A percentile compares a stretch with the other conserved stretches of the same genome.
Conservation (phyloP, 805 yeast species). For the Cyberlindnera amylophila region DNA sequence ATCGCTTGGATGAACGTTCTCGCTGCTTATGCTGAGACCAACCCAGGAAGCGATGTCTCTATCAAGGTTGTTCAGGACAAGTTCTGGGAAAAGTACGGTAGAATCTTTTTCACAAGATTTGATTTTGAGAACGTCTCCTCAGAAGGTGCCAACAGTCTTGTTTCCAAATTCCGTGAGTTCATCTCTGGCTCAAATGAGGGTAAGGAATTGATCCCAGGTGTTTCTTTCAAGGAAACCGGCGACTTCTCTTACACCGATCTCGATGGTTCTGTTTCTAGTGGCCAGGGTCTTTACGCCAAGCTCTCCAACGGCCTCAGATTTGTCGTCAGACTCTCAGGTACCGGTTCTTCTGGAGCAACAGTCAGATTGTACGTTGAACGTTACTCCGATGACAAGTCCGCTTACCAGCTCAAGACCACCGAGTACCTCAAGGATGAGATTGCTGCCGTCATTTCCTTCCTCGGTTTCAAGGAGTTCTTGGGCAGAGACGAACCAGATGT, state of each 20-base stretch:
- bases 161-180: slow-evolving; percentile 45
- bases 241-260: slow-evolving; percentile 91
- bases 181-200: slow-evolving; percentile 44
- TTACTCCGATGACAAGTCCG: slow-evolving; percentile 58
- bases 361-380: slow-evolving; percentile 88
- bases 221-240: slow-evolving; percentile 68
- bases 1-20: slow-evolving; percentile 95
- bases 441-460: slow-evolving; percentile 56
- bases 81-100: slow-evolving; percentile 90
- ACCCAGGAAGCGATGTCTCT: slow-evolving; percentile 56
- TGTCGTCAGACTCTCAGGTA: slow-evolving; percentile 89
- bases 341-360: slow-evolving; percentile 98
- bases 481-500: slow-evolving; percentile 90
- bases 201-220: slow-evolving; percentile 41
- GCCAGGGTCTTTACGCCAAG: slow-evolving; percentile 88
- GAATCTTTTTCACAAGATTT: slow-evolving; percentile 95
- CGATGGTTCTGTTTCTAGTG: slow-evolving; percentile 83
- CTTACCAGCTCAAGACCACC: slow-evolving; percentile 52
- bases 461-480: slow-evolving; percentile 66
- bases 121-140: slow-evolving; percentile 83
- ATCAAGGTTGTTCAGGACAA: slow-evolving; percentile 75
- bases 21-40: slow-evolving; percentile 69
- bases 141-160: slow-evolving; percentile 70
- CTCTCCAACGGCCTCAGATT: slow-evolving; percentile 79
- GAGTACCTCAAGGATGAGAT: slow-evolving; percentile 66